Evolutionary conservation across 805 yeast genomes (phyloP), one percentile per base, ranked within the genome.

Genomic region (Candida sanyiensis): DNA sequence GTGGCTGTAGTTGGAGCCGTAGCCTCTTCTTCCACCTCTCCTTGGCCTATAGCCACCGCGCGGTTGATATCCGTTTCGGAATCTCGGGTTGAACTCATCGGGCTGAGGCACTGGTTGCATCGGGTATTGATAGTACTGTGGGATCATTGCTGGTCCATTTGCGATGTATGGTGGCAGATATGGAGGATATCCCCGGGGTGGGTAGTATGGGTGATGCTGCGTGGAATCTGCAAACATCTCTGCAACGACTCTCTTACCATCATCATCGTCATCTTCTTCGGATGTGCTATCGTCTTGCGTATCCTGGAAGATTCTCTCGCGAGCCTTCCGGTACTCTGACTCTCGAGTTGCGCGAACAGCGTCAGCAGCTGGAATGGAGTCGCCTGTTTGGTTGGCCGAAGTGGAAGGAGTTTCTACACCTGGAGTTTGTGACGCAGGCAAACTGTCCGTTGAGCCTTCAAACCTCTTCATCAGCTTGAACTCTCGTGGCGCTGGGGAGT

Each of bases 291-390:
- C 59, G n/a, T 61, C 63, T 28, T 50, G 56, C 1, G 43, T 47
- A 16, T 43, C 41, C 33, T 56, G 58, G 46, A 63, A 62, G 38
- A 66, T 62, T 40, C 67, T 50, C 40, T 69, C 61, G 42, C 72
- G 59, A 3, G 61, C 60, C 35, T 56, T 55, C 43, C 61, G 63
- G 46, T 73, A 73, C 25, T 60, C 49, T 28, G 62, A 66, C 46
- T 70, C 75, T 42, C 66, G 66, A 4, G 66, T 56, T 7, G 67
- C 59, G 24, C 67, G 51, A 29, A 62, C 66, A 6, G 50, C 46
- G n/a, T n/a, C n/a, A n/a, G n/a, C n/a, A n/a, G n/a, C n/a, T n/a
- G n/a, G n/a, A n/a, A n/a, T n/a, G n/a, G n/a, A n/a, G n/a, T n/a
- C n/a, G n/a, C n/a, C n/a, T n/a, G n/a, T n/a, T n/a, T n/a, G n/a